phyloP scores from a whole-genome alignment of 495 filamentous ascomycete species.

The Hyaloscypha variabilis region DNA sequence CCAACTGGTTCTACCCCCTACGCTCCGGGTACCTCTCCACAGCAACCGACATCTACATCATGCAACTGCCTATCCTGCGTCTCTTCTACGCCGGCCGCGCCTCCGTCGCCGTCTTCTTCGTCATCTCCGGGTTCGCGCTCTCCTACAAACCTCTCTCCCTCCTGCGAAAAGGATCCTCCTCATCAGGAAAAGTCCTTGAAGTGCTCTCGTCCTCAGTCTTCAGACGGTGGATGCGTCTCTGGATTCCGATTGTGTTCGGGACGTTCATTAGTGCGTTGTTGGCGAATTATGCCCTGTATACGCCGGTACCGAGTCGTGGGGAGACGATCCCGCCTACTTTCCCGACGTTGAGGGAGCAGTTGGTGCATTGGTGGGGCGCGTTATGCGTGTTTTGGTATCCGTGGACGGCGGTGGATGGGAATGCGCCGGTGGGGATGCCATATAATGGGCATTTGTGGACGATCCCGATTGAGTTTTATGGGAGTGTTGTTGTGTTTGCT shows the following conservation, averaged over 20 bases:
- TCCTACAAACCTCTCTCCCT: constrained; percentile 61
- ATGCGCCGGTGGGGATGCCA: constrained; percentile 32
- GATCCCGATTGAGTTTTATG: constrained; percentile 68
- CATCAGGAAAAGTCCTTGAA: constrained; percentile 30
- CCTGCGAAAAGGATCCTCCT: constrained; percentile 45
- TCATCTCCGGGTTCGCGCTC: constrained; percentile 70
- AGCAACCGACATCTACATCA: constrained; percentile 37
- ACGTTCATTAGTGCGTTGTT: constrained; percentile 50
- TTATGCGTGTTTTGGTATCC: constrained; percentile 41
- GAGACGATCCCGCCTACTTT: constrained; percentile 26
- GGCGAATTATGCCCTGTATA: background rate
- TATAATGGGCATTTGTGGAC: constrained; percentile 75
- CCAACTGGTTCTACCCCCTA: constrained; percentile 31
- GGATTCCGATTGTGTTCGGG: constrained; percentile 60
- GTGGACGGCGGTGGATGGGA: constrained; percentile 41
- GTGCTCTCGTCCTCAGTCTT: constrained; percentile 60
- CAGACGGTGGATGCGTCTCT: constrained; percentile 62
- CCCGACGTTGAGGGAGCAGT: constrained; percentile 44
- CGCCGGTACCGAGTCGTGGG: constrained; percentile 3
- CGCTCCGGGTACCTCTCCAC: constrained; percentile 45
- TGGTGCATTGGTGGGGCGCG: constrained; percentile 50
- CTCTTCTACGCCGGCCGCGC: constrained; percentile 64
- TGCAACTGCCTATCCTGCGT: constrained; percentile 65
- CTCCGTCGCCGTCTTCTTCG: constrained; percentile 73
- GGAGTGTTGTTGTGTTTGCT: constrained; percentile 65